Base-by-base conservation (phyloP, 345 rosid species). In the Sisymbrium irio region DNA sequence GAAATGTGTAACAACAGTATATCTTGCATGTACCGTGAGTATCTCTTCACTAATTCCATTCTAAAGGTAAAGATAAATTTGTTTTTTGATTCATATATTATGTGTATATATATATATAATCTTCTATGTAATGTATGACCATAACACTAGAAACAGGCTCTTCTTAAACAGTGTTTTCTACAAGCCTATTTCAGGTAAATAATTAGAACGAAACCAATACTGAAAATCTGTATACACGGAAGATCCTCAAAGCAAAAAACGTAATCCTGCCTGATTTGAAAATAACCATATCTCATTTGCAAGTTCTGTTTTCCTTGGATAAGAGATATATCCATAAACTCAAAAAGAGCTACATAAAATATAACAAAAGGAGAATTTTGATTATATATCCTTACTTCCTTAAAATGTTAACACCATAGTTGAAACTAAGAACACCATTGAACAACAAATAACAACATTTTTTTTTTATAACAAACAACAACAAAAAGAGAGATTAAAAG, bases 361-460 rank as follows among this genome's bases (percentile, higher is more conserved):
- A 40, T 49, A 71, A 71, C 56, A 65, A 71, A 69, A 62, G 65
- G 50, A 54, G 79, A 69, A 12, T 50, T 59, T 42, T 50, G 74
- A 75, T 75, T 59, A 60, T 68, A 33, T 68, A 61, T 75, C 63
- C 45, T 47, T 40, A 49, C 45, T 68, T 75, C 28, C 62, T 63
- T 65, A 27, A 74, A 56, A 56, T 74, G 77, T 73, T 73, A 73
- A 67, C 68, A 75, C 9, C 32, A 67, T 0, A 49, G 45, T 46
- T 4, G 61, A 40, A 56, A 49, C 55, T 67, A 50, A 59, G 22
- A 68, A 58, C 76, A 57, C 2, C 44, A 77, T 41, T 57, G 33
- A 77, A 64, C 45, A 76, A 53, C 66, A 45, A 22, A n/a, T 76
- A 54, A 68, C 66, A 67, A 13, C 54, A 54, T n/a, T n/a, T 25